phyloP scores from a whole-genome alignment of 805 yeast genomes.

The Saccharomycopsis fodiens region DNA sequence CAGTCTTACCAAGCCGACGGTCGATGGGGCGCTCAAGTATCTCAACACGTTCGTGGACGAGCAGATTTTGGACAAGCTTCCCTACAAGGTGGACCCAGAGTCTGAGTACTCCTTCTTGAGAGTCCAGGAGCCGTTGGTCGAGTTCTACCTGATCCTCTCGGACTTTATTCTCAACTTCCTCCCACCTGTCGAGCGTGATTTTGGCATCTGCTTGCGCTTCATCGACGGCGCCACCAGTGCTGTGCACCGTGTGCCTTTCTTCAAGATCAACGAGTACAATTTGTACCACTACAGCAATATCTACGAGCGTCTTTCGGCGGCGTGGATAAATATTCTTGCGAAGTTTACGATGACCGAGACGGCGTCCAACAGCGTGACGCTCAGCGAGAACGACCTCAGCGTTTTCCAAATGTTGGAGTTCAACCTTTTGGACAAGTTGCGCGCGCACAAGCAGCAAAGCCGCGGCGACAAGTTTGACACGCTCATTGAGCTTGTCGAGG shows the following conservation, averaged over 20 bases:
- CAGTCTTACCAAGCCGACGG: slow-evolving; percentile 48
- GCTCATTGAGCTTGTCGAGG: slow-evolving; percentile 11
- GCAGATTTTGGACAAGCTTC: slow-evolving; percentile 43
- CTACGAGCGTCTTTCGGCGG: slow-evolving; percentile 13
- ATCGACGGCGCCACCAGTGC: slow-evolving; percentile 53
- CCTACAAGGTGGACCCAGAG: slow-evolving; percentile 65
- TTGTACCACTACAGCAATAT: slow-evolving; percentile 19
- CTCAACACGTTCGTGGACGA: slow-evolving; percentile 38
- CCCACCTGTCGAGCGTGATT: slow-evolving; percentile 59
- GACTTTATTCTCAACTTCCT: slow-evolving; percentile 68
- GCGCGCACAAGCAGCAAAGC: slow-evolving; percentile 5
- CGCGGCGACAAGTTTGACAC: slow-evolving; percentile 15
- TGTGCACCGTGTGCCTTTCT: slow-evolving; percentile 59
- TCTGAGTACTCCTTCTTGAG: slow-evolving; percentile 74
- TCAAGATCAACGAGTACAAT: slow-evolving; percentile 31
- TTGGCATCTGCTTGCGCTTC: slow-evolving; percentile 49
- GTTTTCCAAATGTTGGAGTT: slow-evolving; percentile 16
- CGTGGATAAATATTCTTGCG: slow-evolving; percentile 17
- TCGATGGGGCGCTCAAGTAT: slow-evolving; percentile 42
- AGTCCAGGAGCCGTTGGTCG: slow-evolving; percentile 59
- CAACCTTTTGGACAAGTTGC: slow-evolving; percentile 6
- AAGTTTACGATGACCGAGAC: not conserved
- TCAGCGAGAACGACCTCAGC: slow-evolving; percentile 13
- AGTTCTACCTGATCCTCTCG: slow-evolving; percentile 60
- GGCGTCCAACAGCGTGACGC: not conserved